phyloP scores from a whole-genome alignment of 371 early-diverging fungal species.

The Phascolomyces articulosus region DNA sequence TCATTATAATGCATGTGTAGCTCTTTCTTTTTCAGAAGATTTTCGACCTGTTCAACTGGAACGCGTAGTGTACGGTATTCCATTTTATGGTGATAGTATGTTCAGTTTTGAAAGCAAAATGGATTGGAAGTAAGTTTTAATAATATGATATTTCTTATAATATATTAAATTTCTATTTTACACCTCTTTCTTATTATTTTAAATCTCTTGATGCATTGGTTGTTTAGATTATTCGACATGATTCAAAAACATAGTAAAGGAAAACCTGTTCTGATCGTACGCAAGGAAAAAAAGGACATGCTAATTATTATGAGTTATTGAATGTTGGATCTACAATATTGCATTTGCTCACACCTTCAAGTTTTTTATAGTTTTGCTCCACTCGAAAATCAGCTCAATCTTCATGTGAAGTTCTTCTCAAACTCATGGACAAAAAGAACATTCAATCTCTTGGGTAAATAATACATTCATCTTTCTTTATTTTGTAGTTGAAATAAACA shows the following conservation, averaged over 20 bases:
- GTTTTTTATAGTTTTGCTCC: slow-evolving; percentile 66
- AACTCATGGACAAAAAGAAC: slow-evolving; percentile 28
- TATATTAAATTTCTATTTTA: too few relatives aligned
- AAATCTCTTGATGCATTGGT: neutral
- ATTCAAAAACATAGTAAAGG: slow-evolving; percentile 55
- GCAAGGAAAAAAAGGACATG: slow-evolving; percentile 9
- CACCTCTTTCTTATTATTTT: neutral
- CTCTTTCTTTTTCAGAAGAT: slow-evolving; percentile 69
- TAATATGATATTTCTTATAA: neutral
- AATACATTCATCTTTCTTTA: neutral
- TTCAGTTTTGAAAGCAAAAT: slow-evolving; percentile 70
- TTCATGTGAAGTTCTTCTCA: slow-evolving; percentile 60
- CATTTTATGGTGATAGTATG: slow-evolving; percentile 37
- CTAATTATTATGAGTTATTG: too few relatives aligned
- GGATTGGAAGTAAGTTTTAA: slow-evolving; percentile 60
- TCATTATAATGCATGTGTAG: slow-evolving; percentile 11
- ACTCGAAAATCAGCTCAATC: slow-evolving; percentile 71
- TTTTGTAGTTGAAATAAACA: too few relatives aligned
- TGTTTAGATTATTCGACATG: slow-evolving; percentile 58
- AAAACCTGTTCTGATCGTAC: slow-evolving; percentile 72
- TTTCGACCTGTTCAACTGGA: slow-evolving; percentile 78
- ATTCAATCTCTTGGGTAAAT: slow-evolving; percentile 26
- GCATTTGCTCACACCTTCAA: neutral
- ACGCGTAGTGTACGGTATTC: slow-evolving; percentile 64
- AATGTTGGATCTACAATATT: neutral